phyloP scores from a whole-genome alignment of 192 early-diverging fungal genomes.

The Endogone sp. region DNA sequence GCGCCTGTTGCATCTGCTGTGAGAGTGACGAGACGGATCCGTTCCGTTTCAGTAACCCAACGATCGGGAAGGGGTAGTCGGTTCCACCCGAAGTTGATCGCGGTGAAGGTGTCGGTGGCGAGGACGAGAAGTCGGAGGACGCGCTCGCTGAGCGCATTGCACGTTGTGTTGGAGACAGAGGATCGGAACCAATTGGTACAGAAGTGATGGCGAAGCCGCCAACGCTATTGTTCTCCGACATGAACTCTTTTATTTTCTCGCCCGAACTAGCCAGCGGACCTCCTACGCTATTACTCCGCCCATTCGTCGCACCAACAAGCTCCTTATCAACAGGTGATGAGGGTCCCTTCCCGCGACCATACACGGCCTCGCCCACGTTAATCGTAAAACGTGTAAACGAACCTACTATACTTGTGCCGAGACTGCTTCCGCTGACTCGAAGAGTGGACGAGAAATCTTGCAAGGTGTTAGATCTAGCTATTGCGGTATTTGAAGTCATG shows the following conservation, averaged over 20 bases:
- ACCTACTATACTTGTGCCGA: neutral
- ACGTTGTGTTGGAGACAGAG: neutral
- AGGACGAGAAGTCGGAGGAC: constrained; percentile 1
- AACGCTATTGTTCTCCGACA: neutral
- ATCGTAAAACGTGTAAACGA: constrained; percentile 1
- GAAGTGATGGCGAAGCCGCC: neutral
- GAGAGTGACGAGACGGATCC: neutral
- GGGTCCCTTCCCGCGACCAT: neutral
- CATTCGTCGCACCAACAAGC: neutral
- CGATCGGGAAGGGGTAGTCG: neutral
- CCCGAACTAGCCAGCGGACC: neutral
- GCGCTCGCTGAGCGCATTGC: constrained; percentile 1
- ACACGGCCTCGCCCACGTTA: neutral
- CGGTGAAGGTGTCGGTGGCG: neutral
- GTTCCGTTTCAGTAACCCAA: neutral
- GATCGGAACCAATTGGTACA: neutral
- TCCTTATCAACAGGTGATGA: neutral
- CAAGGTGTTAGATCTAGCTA: constrained; percentile 9
- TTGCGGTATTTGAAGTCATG: constrained; percentile 5
- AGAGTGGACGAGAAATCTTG: neutral
- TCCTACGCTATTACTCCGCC: neutral
- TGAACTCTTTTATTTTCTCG: neutral
- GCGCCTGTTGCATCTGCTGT: neutral
- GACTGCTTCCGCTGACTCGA: neutral
- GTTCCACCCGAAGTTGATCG: neutral